Evolutionary conservation across 768 basidiomycete species (phyloP).

Genomic region (Tylopilus sp.): DNA sequence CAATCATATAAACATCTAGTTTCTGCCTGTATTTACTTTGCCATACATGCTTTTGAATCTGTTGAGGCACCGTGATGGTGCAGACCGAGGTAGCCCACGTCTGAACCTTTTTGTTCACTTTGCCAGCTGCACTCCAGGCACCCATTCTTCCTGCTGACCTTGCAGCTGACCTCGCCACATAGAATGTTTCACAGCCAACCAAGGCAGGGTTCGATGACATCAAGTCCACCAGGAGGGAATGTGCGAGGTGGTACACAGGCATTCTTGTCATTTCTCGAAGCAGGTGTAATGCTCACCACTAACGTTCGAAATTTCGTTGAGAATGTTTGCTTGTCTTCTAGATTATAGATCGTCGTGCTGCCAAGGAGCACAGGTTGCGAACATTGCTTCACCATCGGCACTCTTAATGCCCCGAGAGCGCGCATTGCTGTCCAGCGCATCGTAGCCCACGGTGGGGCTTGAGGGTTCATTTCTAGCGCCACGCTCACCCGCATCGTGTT

Average conservation of each 20-base stretch:
- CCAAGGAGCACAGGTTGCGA: no score
- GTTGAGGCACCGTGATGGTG: background rate
- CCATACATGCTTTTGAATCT: no score
- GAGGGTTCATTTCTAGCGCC: no score
- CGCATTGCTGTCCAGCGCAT: no score
- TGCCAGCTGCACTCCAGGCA: constrained; percentile 69
- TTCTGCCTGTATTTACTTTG: constrained; percentile 50
- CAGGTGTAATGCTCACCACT: constrained; percentile 70
- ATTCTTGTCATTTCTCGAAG: constrained; percentile 83
- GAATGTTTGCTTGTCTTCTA: no score
- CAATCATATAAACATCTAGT: constrained; percentile 84
- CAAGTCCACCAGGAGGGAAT: constrained; percentile 27
- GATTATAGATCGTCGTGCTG: no score
- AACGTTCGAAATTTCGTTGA: constrained; percentile 17
- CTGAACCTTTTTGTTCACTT: constrained; percentile 81
- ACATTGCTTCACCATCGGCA: no score
- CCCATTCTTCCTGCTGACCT: constrained; percentile 81
- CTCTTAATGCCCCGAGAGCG: no score
- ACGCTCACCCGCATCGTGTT: no score
- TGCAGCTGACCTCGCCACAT: constrained; percentile 82
- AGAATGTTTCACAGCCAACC: constrained; percentile 77
- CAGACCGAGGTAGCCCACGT: constrained; percentile 91
- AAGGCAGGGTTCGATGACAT: constrained; percentile 40
- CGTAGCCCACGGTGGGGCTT: no score
- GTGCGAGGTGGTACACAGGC: constrained; percentile 47